A percentile compares a stretch with the other conserved stretches of the same genome.
phyloP scores from a whole-genome alignment of 768 basidiomycete species.

The Sarcodon sp. region DNA sequence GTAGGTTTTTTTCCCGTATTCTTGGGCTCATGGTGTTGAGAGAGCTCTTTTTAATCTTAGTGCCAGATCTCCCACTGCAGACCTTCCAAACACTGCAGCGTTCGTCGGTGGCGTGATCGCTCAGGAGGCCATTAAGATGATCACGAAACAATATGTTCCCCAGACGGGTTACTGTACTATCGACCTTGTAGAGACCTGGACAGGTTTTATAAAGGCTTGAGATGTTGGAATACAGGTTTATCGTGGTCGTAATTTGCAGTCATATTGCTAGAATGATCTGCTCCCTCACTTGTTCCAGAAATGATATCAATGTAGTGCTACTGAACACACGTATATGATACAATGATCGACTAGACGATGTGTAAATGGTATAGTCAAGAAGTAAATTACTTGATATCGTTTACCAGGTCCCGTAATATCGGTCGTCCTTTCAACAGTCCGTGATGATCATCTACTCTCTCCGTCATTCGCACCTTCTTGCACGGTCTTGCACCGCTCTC shows the following conservation, averaged over 20 bases:
- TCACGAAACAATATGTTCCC: conserved; percentile 92
- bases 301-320: too few species aligned
- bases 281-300: too few species aligned
- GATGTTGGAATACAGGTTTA: not conserved
- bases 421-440: conserved; percentile 44
- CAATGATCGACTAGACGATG: too few species aligned
- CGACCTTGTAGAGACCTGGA: conserved; percentile 76
- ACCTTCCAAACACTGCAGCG: conserved; percentile 88
- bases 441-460: conserved; percentile 12
- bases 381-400: conserved; percentile 15
- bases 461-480: conserved; percentile 23
- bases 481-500: conserved; percentile 8
- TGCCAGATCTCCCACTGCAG: conserved; percentile 67
- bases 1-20: conserved; percentile 30
- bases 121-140: conserved; percentile 95
- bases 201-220: conserved; percentile 29
- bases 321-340: too few species aligned
- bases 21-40: conserved; percentile 4
- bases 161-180: conserved; percentile 75
- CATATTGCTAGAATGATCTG: too few species aligned
- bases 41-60: conserved; percentile 23
- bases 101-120: conserved; percentile 90
- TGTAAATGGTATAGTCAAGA: not conserved
- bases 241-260: too few species aligned
- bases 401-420: conserved; percentile 48